Evolutionary conservation across 2,329 filamentous ascomycete genomes (phyloP).

Genomic region (Alternaria arborescens): DNA sequence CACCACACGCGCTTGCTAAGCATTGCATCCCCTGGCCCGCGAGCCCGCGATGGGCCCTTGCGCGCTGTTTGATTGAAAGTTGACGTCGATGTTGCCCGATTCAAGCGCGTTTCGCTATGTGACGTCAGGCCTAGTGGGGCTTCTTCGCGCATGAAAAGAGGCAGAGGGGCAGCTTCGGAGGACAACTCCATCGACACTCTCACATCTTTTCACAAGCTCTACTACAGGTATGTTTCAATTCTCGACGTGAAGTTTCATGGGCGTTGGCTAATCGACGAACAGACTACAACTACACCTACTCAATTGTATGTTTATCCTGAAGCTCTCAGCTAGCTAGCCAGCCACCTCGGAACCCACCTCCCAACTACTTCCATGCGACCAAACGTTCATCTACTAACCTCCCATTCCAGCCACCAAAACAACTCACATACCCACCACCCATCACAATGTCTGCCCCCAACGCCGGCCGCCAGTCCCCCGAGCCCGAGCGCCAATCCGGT

Average conservation of each 20-base stretch:
- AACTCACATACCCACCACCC: background rate
- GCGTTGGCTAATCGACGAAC: background rate
- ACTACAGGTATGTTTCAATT: background rate
- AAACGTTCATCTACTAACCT: background rate
- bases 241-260: no score
- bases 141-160: constrained; percentile 20
- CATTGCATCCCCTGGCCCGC: constrained; percentile 6
- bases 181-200: background rate
- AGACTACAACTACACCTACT: background rate
- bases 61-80: constrained; percentile 21
- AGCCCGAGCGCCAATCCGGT: constrained; percentile 72
- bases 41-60: constrained; percentile 10
- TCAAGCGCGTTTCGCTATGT: constrained; percentile 19
- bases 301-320: background rate
- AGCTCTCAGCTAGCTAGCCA: background rate
- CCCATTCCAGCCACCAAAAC: background rate
- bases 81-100: constrained; percentile 41
- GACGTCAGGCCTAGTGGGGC: constrained; percentile 39
- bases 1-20: constrained; percentile 13
- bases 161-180: constrained; percentile 10
- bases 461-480: constrained; percentile 79
- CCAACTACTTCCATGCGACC: background rate
- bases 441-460: constrained; percentile 68
- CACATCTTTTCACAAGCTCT: constrained; percentile 3
- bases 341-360: background rate